phyloP scores from a whole-genome alignment of 106 monocot species.

The Dioscorea zingiberensis region DNA sequence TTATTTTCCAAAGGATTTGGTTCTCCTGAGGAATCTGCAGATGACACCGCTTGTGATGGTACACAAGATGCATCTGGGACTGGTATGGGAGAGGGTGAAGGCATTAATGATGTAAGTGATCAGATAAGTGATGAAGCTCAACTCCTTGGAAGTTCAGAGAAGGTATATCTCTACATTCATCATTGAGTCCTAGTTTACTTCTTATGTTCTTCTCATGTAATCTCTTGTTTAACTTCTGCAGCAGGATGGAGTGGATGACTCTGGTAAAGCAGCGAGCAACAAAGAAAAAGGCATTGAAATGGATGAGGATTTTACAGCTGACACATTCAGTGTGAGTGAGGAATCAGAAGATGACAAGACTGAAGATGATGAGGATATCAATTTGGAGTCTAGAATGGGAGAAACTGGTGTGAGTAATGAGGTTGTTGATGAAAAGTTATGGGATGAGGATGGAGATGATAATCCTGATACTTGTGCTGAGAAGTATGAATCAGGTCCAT shows the following conservation, averaged over 20 bases:
- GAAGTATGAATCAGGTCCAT: slow-evolving; percentile 75
- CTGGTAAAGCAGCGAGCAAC: slow-evolving; percentile 35
- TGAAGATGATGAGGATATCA: slow-evolving; percentile 56
- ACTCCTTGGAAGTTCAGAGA: slow-evolving; percentile 46
- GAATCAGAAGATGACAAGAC: slow-evolving; percentile 40
- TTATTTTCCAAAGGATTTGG: slow-evolving; percentile 85
- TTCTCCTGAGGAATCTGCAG: too few relatives aligned
- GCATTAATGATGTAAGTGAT: slow-evolving; percentile 74
- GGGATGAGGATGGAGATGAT: slow-evolving; percentile 61
- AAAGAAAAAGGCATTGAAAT: slow-evolving; percentile 86
- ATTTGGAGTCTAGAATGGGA: slow-evolving; percentile 81
- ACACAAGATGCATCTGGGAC: slow-evolving; percentile 65
- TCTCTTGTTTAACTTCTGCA: background rate
- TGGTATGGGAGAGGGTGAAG: slow-evolving; percentile 94
- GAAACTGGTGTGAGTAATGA: slow-evolving; percentile 42
- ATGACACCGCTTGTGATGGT: slow-evolving; percentile 14
- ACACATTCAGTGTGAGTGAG: slow-evolving; percentile 69
- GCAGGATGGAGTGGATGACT: slow-evolving; percentile 47
- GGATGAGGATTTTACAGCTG: slow-evolving; percentile 88
- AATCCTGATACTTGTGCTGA: slow-evolving; percentile 39
- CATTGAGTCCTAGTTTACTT: background rate
- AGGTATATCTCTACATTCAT: slow-evolving; percentile 34
- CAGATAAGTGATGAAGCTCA: slow-evolving; percentile 84
- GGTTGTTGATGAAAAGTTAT: slow-evolving; percentile 62
- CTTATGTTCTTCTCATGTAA: slow-evolving; percentile 8